A percentile compares a stretch with the other conserved stretches of the same genome.
Conservation (phyloP, 108 stramenopile genomes). For the Mayamaea pseudoterrestris region DNA sequence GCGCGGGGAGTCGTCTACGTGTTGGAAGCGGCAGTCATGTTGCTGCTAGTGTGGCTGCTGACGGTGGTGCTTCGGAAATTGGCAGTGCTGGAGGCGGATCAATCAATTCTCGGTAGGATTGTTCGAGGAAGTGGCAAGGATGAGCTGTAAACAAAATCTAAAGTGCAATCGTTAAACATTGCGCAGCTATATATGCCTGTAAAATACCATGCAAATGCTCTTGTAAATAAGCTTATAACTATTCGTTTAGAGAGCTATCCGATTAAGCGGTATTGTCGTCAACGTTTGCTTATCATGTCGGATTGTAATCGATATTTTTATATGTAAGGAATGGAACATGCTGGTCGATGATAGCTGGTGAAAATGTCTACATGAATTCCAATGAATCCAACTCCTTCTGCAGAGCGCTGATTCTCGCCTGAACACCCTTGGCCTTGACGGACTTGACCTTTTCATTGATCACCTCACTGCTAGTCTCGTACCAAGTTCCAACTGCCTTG, state of each 20-base stretch:
- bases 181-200: too few relatives aligned
- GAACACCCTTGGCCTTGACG: constrained; percentile 49
- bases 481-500: constrained; percentile 58
- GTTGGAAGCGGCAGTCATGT: constrained; percentile 12
- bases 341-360: too few relatives aligned
- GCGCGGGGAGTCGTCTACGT: constrained; percentile 3
- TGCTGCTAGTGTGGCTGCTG: constrained; percentile 1
- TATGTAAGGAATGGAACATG: too few relatives aligned
- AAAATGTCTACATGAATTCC: constrained; percentile 5
- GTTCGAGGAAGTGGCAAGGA: background rate
- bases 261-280: too few relatives aligned
- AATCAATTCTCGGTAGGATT: constrained; percentile 12
- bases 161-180: background rate
- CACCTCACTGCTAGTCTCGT: constrained; percentile 31
- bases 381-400: constrained; percentile 31
- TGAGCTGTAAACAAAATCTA: constrained; percentile 7
- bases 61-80: constrained; percentile 7
- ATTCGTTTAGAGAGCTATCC: too few relatives aligned
- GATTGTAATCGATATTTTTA: constrained; percentile 2
- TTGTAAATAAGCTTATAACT: too few relatives aligned
- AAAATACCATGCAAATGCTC: too few relatives aligned
- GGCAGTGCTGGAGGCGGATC: constrained; percentile 4
- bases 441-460: constrained; percentile 45
- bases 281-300: background rate
- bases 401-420: constrained; percentile 69